Evolutionary conservation across 345 rosid genomes (phyloP), one percentile per base, ranked within the genome.

Genomic region (Arabidopsis arenosa): DNA sequence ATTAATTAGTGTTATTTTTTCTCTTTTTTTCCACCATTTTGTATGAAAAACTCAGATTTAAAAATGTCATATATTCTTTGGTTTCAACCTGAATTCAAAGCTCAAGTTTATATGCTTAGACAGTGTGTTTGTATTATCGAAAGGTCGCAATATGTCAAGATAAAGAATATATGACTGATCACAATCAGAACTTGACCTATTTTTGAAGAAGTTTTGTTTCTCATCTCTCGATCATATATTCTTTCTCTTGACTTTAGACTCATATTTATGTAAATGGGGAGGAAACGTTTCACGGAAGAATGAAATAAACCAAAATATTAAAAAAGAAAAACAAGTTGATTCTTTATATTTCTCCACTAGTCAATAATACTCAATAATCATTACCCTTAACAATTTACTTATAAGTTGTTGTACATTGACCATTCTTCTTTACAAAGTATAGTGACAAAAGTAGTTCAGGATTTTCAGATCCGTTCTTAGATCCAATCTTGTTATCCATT

Each of bases 41-140:
- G 10, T 45, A 47, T 55, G 39, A 65, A 28, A 55, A 65, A 23
- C 48, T 47, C 11, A 9, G 41, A 47, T 57, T 57, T 8, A 15
- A 75, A 55, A 58, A 57, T 57, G 60, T 57, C 66, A 36, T 66
- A 75, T 66, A 37, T 75, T 66, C 49, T 74, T 15, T 51, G 10
- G 43, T 56, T 37, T 63, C 8, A 56, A 4, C 55, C 73, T 55
- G 32, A 37, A 52, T 57, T 21, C 6, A 49, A 39, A 60, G 40
- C 48, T 17, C 17, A 12, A 1, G 21, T 57, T 15, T 32, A n/a
- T 58, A 35, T 15, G 44, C 9, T 15, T 58, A 0, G 21, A 18
- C 21, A 18, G 41, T 30, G 4, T 18, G 21, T 47, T 47, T 9
- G 9, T 6, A 10, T 47, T 47, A 47, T 6, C 7, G 51, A 45